phyloP scores from a whole-genome alignment of 2,329 filamentous ascomycete species.

The Microsporum canis region DNA sequence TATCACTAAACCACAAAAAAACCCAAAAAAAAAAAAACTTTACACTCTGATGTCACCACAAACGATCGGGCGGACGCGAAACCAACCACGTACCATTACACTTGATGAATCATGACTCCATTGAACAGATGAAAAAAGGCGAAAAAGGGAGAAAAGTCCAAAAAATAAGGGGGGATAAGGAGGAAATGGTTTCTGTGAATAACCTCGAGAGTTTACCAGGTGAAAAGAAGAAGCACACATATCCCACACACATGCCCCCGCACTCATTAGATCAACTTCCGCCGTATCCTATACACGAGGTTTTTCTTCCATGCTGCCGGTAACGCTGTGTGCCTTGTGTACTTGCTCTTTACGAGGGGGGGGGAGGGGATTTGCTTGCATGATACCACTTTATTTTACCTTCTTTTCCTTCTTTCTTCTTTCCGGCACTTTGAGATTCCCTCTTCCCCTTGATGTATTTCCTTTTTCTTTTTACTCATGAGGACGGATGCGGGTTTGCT shows the following conservation, averaged over 20 bases:
- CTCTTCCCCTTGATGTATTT: conserved; percentile 14
- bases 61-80: neutral
- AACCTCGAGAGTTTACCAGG: neutral
- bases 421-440: neutral
- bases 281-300: neutral
- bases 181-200: conserved; percentile 3
- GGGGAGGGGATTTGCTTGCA: neutral
- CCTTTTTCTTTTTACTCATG: conserved; percentile 12
- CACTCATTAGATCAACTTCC: neutral
- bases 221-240: neutral
- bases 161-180: neutral
- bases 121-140: conserved; percentile 1
- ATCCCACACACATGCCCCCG: neutral
- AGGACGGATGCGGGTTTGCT: conserved; percentile 7
- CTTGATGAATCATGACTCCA: conserved; percentile 3
- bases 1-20: neutral
- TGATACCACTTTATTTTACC: conserved; percentile 5
- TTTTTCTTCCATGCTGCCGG: neutral
- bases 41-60: neutral
- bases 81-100: conserved; percentile 1
- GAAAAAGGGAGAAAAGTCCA: neutral
- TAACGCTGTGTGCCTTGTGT: neutral
- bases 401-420: conserved; percentile 2
- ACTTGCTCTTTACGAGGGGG: neutral
- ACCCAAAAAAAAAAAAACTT: neutral